phyloP scores from a whole-genome alignment of 1,139 yeast species.

The Debaryomyces fabryi region DNA sequence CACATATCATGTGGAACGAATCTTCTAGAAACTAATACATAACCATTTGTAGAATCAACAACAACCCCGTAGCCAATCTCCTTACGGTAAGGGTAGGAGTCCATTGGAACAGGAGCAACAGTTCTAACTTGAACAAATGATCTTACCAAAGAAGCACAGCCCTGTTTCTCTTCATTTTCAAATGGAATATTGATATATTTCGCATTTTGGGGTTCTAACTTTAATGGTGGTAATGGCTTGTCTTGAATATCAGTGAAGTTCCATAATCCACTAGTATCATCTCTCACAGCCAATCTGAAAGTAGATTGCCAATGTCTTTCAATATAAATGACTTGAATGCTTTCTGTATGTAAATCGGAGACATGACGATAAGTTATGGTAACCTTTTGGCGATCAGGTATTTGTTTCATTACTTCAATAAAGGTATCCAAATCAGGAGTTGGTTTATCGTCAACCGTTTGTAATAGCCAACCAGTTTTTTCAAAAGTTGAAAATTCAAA shows the following conservation, averaged over 20 bases:
- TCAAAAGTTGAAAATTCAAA: constrained; percentile 66
- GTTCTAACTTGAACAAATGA: constrained; percentile 71
- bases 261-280: constrained; percentile 87
- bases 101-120: constrained; percentile 68
- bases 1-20: constrained; percentile 84
- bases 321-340: constrained; percentile 62
- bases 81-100: constrained; percentile 67
- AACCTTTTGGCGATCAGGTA: constrained; percentile 78
- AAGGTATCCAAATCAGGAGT: constrained; percentile 75
- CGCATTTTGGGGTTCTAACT: constrained; percentile 57
- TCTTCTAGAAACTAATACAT: constrained; percentile 75
- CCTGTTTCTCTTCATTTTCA: constrained; percentile 46
- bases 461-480: constrained; percentile 70
- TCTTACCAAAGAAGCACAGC: constrained; percentile 53
- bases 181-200: constrained; percentile 72
- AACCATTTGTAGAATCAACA: constrained; percentile 78
- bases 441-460: constrained; percentile 73
- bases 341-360: constrained; percentile 76
- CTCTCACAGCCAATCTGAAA: constrained; percentile 73
- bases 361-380: constrained; percentile 76
- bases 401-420: constrained; percentile 71
- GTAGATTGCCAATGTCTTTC: constrained; percentile 86
- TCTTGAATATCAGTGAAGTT: constrained; percentile 73
- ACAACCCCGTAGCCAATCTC: constrained; percentile 76
- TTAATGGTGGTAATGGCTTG: constrained; percentile 55